A percentile compares a stretch with the other conserved stretches of the same genome.
phyloP scores from a whole-genome alignment of 2,329 filamentous ascomycete species.

The Grosmannia penicillata region DNA sequence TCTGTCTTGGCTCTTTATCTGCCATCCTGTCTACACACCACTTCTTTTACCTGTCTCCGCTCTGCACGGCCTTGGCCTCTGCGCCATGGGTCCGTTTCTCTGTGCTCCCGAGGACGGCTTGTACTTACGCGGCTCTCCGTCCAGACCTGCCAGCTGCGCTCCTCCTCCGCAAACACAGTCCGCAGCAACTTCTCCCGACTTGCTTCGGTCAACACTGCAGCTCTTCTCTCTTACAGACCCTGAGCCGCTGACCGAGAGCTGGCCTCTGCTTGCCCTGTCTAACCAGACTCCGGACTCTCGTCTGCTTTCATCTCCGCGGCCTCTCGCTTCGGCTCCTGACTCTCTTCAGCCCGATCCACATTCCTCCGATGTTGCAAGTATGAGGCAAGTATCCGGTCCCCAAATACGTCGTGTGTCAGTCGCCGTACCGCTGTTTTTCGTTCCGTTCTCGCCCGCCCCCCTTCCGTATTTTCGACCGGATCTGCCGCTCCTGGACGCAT shows the following conservation, averaged over 20 bases:
- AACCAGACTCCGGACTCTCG: not conserved
- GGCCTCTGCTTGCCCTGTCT: slow-evolving; percentile 11
- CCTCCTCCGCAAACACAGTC: too few relatives aligned
- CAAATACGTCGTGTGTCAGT: not conserved
- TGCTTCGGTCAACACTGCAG: too few relatives aligned
- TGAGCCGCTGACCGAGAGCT: not conserved
- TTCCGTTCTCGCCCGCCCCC: not conserved
- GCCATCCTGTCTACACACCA: not conserved
- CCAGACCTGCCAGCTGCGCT: too few relatives aligned
- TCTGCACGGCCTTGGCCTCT: not conserved
- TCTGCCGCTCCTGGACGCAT: not conserved
- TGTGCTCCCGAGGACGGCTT: too few relatives aligned
- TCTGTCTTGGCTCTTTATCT: slow-evolving; percentile 6
- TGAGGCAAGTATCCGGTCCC: slow-evolving; percentile 8
- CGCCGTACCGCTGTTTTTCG: not conserved
- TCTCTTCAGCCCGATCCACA: not conserved
- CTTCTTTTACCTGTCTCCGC: not conserved
- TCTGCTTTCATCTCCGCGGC: not conserved
- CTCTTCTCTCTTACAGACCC: too few relatives aligned
- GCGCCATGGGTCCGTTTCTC: not conserved
- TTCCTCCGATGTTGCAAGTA: slow-evolving; percentile 7
- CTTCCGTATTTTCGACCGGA: not conserved
- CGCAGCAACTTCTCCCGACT: too few relatives aligned
- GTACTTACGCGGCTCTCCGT: too few relatives aligned
- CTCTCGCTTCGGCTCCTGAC: not conserved